These are phyloP conservation scores for Stemphylium lycopersici DNA, from an alignment of 2,329 filamentous ascomycete species.

Conservation along the genomic window DNA sequence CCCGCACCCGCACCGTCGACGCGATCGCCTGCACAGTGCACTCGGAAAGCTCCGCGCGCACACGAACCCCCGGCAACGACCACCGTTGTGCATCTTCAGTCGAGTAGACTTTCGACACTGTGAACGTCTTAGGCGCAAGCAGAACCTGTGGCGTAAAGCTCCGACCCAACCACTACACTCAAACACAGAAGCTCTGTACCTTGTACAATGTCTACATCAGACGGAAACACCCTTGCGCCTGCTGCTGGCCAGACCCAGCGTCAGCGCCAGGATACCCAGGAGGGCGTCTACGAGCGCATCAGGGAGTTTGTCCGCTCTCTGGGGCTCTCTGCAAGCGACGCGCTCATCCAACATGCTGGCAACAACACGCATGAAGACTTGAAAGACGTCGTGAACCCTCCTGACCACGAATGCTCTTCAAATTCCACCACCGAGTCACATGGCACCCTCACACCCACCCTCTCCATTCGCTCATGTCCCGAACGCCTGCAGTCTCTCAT, in stretches of 20 bases:
- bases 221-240: slow-evolving; percentile 4
- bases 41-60: background rate
- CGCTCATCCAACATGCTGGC: slow-evolving; percentile 38
- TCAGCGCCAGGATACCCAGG: slow-evolving; percentile 8
- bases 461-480: slow-evolving; percentile 27
- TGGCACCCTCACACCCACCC: slow-evolving; percentile 22
- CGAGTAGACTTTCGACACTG: background rate
- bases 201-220: slow-evolving; percentile 20
- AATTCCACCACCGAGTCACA: slow-evolving; percentile 19
- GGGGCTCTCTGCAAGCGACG: slow-evolving; percentile 28
- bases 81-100: background rate
- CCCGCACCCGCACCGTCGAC: no score
- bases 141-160: background rate
- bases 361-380: slow-evolving; percentile 42
- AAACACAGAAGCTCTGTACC: background rate
- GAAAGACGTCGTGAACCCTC: slow-evolving; percentile 18
- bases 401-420: slow-evolving; percentile 22
- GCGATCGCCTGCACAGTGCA: no score
- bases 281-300: slow-evolving; percentile 27
- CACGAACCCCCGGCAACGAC: background rate
- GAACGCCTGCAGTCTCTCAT: slow-evolving; percentile 47
- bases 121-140: background rate
- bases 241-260: slow-evolving; percentile 7
- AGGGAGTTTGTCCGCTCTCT: slow-evolving; percentile 29
- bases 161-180: background rate